Conservation (phyloP, 805 yeast species). For the Spathaspora sp. region DNA sequence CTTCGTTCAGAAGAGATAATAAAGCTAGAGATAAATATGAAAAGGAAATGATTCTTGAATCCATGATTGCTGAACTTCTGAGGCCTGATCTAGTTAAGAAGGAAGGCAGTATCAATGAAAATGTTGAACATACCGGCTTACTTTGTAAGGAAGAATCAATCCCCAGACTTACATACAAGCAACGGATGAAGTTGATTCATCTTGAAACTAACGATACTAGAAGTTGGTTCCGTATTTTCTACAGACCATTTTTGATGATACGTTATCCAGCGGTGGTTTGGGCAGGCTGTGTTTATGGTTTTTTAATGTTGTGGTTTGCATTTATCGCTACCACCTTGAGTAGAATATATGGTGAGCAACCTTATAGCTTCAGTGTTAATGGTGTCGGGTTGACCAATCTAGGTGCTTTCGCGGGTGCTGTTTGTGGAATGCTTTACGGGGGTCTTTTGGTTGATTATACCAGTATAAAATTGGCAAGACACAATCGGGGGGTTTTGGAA, state of each 20-base stretch:
- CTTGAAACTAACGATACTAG: conserved; percentile 37
- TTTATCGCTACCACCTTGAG: conserved; percentile 44
- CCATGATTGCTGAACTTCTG: conserved; percentile 12
- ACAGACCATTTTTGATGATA: conserved; percentile 32
- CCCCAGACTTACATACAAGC: conserved; percentile 27
- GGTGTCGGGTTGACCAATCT: conserved; percentile 42
- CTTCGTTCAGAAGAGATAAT: conserved; percentile 33
- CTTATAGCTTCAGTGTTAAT: conserved; percentile 37
- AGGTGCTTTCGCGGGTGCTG: conserved; percentile 39
- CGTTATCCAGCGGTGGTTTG: conserved; percentile 43
- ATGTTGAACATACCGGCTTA: conserved; percentile 13
- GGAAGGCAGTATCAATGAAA: conserved; percentile 5
- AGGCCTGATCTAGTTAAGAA: neutral
- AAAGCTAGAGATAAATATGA: conserved; percentile 20
- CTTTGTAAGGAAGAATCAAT: conserved; percentile 9
- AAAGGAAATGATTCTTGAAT: conserved; percentile 27
- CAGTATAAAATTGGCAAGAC: conserved; percentile 29
- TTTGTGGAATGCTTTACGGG: conserved; percentile 44
- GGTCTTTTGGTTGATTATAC: conserved; percentile 42
- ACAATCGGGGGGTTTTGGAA: conserved; percentile 43
- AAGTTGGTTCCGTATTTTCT: conserved; percentile 33
- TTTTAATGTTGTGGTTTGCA: conserved; percentile 51
- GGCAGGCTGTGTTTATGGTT: conserved; percentile 46
- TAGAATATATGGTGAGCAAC: conserved; percentile 28
- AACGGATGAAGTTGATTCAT: conserved; percentile 33